Conservation (phyloP, 371 early-diverging fungal species). For the Mucor irregularis region DNA sequence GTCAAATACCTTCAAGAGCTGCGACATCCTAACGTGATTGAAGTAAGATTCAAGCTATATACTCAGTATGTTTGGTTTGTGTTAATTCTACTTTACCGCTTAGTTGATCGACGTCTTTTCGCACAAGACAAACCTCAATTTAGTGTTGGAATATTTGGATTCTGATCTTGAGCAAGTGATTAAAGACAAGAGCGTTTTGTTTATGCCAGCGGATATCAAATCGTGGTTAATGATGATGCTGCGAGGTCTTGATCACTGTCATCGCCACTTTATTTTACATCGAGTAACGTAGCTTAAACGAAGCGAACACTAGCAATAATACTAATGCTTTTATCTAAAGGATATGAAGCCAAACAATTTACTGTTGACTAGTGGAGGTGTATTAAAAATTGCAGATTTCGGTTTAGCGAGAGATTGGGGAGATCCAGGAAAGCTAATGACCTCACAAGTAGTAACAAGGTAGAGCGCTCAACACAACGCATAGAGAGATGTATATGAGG, state of each 20-base stretch:
- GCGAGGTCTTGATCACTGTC: slow-evolving; percentile 93
- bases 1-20: slow-evolving; percentile 95
- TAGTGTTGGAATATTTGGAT: slow-evolving; percentile 96
- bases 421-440: slow-evolving; percentile 80
- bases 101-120: slow-evolving; percentile 94
- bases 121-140: slow-evolving; percentile 89
- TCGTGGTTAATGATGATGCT: slow-evolving; percentile 98
- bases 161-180: slow-evolving; percentile 98
- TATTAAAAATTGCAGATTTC: slow-evolving; percentile 99
- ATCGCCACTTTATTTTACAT: slow-evolving; percentile 93
- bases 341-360: slow-evolving; percentile 99
- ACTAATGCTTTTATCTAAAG: slow-evolving; percentile 20
- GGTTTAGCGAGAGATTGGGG: slow-evolving; percentile 96
- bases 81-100: not conserved
- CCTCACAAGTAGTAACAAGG: slow-evolving; percentile 94
- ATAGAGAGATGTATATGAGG: no score
- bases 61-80: no score
- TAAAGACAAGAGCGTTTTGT: slow-evolving; percentile 90
- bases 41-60: slow-evolving; percentile 44
- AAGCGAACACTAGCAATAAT: not conserved
- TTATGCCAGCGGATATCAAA: slow-evolving; percentile 98
- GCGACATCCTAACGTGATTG: slow-evolving; percentile 89
- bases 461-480: no score
- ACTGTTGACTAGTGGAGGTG: slow-evolving; percentile 87
- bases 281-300: slow-evolving; percentile 50